phyloP scores from a whole-genome alignment of 345 rosid genomes.

The Hypericum androsaemum region DNA sequence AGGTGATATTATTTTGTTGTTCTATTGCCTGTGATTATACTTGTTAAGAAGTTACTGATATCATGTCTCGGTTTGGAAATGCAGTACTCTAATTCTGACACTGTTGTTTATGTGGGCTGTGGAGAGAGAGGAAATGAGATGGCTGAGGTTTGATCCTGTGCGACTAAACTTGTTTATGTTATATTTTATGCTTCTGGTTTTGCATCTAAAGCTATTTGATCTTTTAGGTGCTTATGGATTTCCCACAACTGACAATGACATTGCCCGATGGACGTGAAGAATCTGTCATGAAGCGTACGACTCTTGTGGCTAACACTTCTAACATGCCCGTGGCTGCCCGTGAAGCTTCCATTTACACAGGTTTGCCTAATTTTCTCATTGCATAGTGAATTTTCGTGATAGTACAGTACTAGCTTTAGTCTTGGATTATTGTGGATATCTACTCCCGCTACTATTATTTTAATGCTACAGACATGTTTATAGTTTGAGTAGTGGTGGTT shows the following conservation, averaged over 20 bases:
- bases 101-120: conserved; percentile 98
- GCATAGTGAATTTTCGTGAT: too few species aligned
- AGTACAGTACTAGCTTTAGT: too few species aligned
- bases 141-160: conserved; percentile 69
- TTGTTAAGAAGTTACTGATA: conserved; percentile 5
- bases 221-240: conserved; percentile 95
- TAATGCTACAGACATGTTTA: too few species aligned
- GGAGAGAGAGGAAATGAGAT: conserved; percentile 99
- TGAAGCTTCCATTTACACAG: conserved; percentile 99
- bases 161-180: conserved; percentile 9
- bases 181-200: background rate
- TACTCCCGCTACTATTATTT: too few species aligned
- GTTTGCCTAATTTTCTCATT: conserved; percentile 18
- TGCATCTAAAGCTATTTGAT: conserved; percentile 1
- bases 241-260: conserved; percentile 99
- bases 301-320: conserved; percentile 97
- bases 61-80: conserved; percentile 13
- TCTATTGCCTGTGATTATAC: conserved; percentile 1
- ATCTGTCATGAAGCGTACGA: conserved; percentile 99
- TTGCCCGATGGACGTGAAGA: conserved; percentile 99
- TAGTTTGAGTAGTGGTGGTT: too few species aligned
- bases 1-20: conserved; percentile 36
- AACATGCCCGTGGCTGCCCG: conserved; percentile 99
- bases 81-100: conserved; percentile 97
- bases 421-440: too few species aligned